These are phyloP conservation scores for Babesia ovata DNA, from an alignment of 169 alveolate species.

Conservation along the genomic window DNA sequence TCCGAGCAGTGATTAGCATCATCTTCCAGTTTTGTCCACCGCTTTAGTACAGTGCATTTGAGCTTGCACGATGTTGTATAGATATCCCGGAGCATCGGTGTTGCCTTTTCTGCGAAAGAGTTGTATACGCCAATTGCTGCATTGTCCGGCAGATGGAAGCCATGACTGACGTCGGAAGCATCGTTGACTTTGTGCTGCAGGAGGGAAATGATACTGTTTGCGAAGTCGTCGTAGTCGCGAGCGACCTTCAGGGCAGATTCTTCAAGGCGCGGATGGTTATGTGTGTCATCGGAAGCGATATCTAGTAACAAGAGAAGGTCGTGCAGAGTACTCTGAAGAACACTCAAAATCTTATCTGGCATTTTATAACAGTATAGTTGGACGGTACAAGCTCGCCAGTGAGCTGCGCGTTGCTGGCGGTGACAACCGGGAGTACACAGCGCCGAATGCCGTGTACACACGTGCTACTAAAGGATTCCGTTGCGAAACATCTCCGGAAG, in stretches of 20 bases:
- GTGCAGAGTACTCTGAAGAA: background rate
- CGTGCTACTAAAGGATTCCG: no score
- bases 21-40: background rate
- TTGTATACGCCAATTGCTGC: background rate
- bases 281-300: background rate
- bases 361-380: background rate
- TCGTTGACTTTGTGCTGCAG: background rate
- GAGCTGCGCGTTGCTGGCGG: no score
- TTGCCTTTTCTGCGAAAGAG: background rate
- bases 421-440: no score
- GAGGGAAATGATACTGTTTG: background rate
- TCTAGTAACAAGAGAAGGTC: conserved; percentile 1
- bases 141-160: background rate
- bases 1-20: background rate
- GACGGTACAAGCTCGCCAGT: no score
- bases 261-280: background rate
- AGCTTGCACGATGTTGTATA: background rate
- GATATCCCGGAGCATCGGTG: background rate
- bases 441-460: no score
- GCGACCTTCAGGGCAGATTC: conserved; percentile 12
- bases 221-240: background rate
- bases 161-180: background rate
- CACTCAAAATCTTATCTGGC: background rate
- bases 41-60: background rate
- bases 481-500: no score